Evolutionary conservation across 208 protist species (phyloP).

Genomic region (Crithidia fasciculata): DNA sequence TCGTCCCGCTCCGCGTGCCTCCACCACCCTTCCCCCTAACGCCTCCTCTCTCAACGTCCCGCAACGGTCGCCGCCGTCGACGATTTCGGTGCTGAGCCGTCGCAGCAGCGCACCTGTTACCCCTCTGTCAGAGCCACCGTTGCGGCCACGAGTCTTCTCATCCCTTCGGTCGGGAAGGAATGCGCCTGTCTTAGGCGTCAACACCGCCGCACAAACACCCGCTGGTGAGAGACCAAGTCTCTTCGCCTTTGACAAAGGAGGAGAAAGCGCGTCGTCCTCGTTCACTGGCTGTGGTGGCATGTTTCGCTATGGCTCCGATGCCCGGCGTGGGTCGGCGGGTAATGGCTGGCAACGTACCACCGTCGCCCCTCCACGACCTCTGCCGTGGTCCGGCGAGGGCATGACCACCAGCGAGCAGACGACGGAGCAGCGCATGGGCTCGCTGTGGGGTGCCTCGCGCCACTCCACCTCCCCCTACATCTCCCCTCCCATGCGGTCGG

Average conservation of each 20-base stretch:
- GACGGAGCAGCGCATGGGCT: background rate
- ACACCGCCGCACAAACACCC: no score
- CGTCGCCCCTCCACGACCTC: background rate
- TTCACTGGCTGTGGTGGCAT: background rate
- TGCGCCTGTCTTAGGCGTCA: no score
- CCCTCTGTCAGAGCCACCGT: background rate
- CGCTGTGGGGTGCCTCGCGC: background rate
- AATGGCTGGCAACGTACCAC: background rate
- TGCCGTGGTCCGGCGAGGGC: background rate
- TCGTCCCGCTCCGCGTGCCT: background rate
- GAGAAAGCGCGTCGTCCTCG: background rate
- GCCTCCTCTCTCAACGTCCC: background rate
- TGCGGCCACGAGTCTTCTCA: no score
- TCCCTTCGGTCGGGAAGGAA: no score
- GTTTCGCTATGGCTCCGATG: slow-evolving; percentile 16
- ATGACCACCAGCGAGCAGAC: background rate
- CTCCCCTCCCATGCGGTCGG: background rate
- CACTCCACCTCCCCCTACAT: no score
- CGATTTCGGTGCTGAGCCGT: slow-evolving; percentile 10
- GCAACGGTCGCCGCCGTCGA: slow-evolving; percentile 9
- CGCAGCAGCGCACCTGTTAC: slow-evolving; percentile 8
- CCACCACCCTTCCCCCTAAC: background rate
- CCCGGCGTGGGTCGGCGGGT: background rate
- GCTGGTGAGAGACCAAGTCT: no score
- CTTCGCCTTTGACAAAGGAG: background rate